Evolutionary conservation across 192 early-diverging fungal genomes (phyloP).

Genomic region (Radiomyces spectabilis): DNA sequence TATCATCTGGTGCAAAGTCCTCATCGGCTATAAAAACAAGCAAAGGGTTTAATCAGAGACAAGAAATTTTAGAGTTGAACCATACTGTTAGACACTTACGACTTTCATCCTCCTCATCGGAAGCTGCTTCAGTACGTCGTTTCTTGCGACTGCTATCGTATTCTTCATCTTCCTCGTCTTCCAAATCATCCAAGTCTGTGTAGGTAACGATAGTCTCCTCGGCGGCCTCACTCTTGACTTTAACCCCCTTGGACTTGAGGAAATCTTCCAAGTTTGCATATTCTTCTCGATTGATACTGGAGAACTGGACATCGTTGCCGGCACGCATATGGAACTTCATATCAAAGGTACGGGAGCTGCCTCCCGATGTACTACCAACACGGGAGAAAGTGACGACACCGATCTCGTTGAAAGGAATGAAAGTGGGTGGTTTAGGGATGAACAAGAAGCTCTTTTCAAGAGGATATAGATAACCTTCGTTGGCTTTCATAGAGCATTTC

Average conservation of each 20-base stretch:
- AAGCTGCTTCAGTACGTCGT: constrained; percentile 17
- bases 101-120: constrained; percentile 58
- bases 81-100: constrained; percentile 24
- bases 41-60: constrained; percentile 7
- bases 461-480: constrained; percentile 91
- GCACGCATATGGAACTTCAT: constrained; percentile 85
- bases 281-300: constrained; percentile 87
- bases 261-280: constrained; percentile 75
- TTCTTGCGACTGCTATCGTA: constrained; percentile 27
- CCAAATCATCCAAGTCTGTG: constrained; percentile 32
- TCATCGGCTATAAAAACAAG: constrained; percentile 60
- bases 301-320: constrained; percentile 76
- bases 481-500: constrained; percentile 95
- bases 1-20: constrained; percentile 75
- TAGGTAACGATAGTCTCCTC: constrained; percentile 37
- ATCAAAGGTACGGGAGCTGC: constrained; percentile 78
- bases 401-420: constrained; percentile 82
- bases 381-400: constrained; percentile 84
- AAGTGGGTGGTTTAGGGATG: constrained; percentile 89
- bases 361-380: constrained; percentile 47
- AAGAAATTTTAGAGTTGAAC: neutral
- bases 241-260: constrained; percentile 75
- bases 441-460: constrained; percentile 92
- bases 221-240: constrained; percentile 66
- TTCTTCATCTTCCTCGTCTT: constrained; percentile 50